Evolutionary conservation across 441 rosid species (phyloP), one percentile per base, ranked within the genome.

Genomic region (Cnidoscolus chayamansa): DNA sequence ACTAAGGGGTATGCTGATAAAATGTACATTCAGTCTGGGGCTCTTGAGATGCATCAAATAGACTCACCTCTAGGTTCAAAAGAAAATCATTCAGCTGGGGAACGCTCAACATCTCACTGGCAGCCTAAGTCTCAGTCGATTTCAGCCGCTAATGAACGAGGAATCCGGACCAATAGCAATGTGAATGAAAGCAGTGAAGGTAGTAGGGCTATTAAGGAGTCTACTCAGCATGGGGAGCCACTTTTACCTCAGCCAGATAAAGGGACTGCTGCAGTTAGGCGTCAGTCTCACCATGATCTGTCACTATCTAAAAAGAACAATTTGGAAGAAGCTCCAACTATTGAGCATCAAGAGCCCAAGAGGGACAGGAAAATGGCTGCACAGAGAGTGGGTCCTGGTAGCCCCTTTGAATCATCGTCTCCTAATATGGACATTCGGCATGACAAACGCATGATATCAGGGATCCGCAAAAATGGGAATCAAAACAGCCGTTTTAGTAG

Each of bases 61-160:
- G 91, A 84, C 68, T 67, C 74, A 58, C 77, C 71, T 70, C 75
- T 80, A 81, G 70, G 75, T 73, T 80, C 87, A 56, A 89, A 83
- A 81, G 97, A 89, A 80, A 81, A 71, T 64, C 85, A 78, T 80
- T 76, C 66, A 76, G 68, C 60, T 71, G 93, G 86, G 43, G 96
- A 92, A 64, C 83, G 83, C 67, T 72, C 86, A 65, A 40, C 85
- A 70, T 72, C 91, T 75, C 97, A 91, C 13, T 92, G 97, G 97
- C 92, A 92, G 72, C 97, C 92, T 19, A 94, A 84, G 76, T 75
- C 87, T 17, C 91, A 85, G 51, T 16, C 86, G 78, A 67, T 67
- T 50, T 75, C 77, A 71, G 54, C 77, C 60, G 64, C 77, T 77
- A 77, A 68, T 76, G 81, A 80, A 71, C 83, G 73, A 47, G 85